Percentiles rank a stretch among this genome's conserved stretches.
Evolutionary conservation across 2,329 filamentous ascomycete genomes (phyloP).

Genomic region (Colletotrichum truncatum): DNA sequence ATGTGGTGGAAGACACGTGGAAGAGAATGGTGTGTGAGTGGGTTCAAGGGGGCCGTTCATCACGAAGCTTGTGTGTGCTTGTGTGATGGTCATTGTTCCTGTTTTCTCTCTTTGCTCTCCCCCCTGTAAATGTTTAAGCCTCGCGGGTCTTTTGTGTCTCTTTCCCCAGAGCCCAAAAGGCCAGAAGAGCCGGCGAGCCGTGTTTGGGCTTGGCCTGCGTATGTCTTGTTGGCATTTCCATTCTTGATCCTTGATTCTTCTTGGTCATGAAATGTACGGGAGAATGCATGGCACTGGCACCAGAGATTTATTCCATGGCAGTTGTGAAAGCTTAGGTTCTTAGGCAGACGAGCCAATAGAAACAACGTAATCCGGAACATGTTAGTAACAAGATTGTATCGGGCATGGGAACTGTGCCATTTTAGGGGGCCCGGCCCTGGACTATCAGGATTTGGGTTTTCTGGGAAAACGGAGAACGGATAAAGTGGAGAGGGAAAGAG

Average conservation of each 20-base stretch:
- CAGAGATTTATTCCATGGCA: not conserved
- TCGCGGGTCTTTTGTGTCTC: no score
- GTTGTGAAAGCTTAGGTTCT: not conserved
- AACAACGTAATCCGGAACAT: not conserved
- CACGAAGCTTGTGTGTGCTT: not conserved
- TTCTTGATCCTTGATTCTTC: not conserved
- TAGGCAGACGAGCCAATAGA: not conserved
- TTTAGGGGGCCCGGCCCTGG: no score
- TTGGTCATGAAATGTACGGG: conserved; percentile 12
- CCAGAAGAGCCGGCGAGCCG: not conserved
- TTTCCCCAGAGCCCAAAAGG: no score
- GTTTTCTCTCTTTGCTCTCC: no score
- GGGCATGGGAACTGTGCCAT: not conserved
- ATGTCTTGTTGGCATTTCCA: not conserved
- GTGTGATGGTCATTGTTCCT: no score
- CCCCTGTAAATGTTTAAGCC: no score
- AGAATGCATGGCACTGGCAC: not conserved
- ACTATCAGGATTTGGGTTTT: no score
- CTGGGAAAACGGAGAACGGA: no score
- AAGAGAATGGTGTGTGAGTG: not conserved
- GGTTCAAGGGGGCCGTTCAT: no score
- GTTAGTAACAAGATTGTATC: conserved; percentile 8
- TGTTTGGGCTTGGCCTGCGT: not conserved
- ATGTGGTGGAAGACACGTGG: not conserved
- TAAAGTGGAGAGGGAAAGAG: not conserved